Evolutionary conservation across 805 yeast species (phyloP).

Genomic region (Saturnispora ahearnii): DNA sequence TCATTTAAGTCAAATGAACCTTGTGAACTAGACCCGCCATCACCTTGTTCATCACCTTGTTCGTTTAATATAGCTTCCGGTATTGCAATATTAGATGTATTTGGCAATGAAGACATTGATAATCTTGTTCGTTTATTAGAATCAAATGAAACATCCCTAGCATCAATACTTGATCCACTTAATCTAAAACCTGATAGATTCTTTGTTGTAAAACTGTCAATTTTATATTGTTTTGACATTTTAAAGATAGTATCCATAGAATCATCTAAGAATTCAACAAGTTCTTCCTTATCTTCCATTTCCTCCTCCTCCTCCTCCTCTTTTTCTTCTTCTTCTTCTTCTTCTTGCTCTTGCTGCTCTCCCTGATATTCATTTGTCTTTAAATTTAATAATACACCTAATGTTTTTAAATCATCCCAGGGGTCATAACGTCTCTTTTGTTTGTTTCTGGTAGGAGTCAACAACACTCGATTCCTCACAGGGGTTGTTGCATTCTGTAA

Average conservation of each 20-base stretch:
- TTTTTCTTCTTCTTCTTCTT: neutral
- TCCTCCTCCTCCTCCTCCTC: neutral
- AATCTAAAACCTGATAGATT: conserved; percentile 5
- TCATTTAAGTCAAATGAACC: conserved; percentile 14
- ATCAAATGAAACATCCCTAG: conserved; percentile 17
- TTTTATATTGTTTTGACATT: neutral
- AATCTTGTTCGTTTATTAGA: conserved; percentile 13
- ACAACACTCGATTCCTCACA: conserved; percentile 20
- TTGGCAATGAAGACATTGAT: conserved; percentile 20
- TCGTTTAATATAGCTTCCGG: conserved; percentile 29
- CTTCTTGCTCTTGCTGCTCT: neutral
- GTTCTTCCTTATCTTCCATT: neutral
- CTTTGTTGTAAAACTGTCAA: conserved; percentile 2
- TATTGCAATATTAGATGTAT: conserved; percentile 27
- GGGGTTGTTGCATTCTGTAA: conserved; percentile 27
- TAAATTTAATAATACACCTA: conserved; percentile 24
- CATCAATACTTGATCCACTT: conserved; percentile 9
- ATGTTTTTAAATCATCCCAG: conserved; percentile 21
- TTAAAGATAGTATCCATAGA: neutral
- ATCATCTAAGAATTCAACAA: neutral
- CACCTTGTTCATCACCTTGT: conserved; percentile 1
- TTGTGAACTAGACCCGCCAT: neutral
- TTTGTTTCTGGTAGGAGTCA: conserved; percentile 23
- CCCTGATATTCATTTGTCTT: neutral
- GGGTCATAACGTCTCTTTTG: conserved; percentile 25